Conservation (phyloP, 306 rosid genomes). For the Canavalia ensiformis region DNA sequence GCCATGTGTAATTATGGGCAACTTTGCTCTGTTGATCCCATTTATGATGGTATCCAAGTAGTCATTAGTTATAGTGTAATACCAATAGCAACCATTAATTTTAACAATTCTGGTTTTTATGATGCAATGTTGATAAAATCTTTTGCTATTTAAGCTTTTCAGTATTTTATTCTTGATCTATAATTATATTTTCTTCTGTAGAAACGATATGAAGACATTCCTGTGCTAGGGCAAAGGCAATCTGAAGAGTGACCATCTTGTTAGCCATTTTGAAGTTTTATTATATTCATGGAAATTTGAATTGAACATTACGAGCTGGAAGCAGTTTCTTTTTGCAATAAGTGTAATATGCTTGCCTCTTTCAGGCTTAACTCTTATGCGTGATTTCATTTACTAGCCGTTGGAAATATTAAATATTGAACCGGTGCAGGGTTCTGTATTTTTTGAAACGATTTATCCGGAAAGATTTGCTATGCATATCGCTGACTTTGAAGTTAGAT, state of each 20-base stretch:
- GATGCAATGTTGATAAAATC: background rate
- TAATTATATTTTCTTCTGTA: conserved; percentile 43
- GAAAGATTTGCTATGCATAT: conserved; percentile 31
- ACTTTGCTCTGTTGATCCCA: background rate
- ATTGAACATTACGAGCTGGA: conserved; percentile 55
- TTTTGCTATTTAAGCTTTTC: background rate
- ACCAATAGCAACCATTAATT: background rate
- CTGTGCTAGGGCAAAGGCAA: conserved; percentile 60
- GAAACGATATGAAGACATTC: conserved; percentile 66
- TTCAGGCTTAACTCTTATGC: conserved; percentile 36
- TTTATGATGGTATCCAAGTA: conserved; percentile 11
- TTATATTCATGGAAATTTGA: conserved; percentile 51
- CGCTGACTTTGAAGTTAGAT: background rate
- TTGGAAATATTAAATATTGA: conserved; percentile 43
- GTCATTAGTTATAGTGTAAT: background rate
- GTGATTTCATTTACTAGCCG: conserved; percentile 45
- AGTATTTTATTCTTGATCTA: background rate
- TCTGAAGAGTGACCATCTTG: conserved; percentile 53
- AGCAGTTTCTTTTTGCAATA: conserved; percentile 69
- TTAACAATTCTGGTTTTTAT: conserved; percentile 15
- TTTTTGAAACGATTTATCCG: conserved; percentile 6
- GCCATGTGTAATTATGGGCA: background rate
- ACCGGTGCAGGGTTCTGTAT: conserved; percentile 30
- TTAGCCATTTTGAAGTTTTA: conserved; percentile 48
- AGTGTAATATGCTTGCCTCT: conserved; percentile 50